Conservation (phyloP, 2,329 filamentous ascomycete genomes). For the Colletotrichum liaoningense region DNA sequence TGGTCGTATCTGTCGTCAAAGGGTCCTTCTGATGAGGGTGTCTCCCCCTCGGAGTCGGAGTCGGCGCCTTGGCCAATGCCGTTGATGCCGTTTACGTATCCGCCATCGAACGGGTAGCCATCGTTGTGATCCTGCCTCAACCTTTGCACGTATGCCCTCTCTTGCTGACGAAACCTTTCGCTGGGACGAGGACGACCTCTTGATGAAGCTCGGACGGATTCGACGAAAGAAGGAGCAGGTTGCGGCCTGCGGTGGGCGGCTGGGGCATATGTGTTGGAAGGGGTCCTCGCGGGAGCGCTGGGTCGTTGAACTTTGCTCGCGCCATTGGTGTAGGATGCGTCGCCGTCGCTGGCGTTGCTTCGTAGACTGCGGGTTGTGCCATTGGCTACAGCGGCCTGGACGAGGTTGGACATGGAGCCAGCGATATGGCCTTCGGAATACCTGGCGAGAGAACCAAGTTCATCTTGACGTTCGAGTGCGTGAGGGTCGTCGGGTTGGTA, state of each 20-base stretch:
- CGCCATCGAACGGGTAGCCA: slow-evolving; percentile 51
- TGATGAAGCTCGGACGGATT: slow-evolving; percentile 61
- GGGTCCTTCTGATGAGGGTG: slow-evolving; percentile 84
- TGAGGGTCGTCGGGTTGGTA: slow-evolving; percentile 56
- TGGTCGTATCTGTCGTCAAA: slow-evolving; percentile 91
- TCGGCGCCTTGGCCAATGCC: slow-evolving; percentile 63
- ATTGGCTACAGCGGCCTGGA: slow-evolving; percentile 28
- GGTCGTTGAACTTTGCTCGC: slow-evolving; percentile 70
- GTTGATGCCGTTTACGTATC: slow-evolving; percentile 71
- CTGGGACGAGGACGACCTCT: slow-evolving; percentile 61
- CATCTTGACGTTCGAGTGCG: slow-evolving; percentile 61
- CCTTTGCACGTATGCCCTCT: slow-evolving; percentile 94
- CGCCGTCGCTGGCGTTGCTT: slow-evolving; percentile 41
- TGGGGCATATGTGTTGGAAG: slow-evolving; percentile 83
- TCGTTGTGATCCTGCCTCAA: slow-evolving; percentile 79
- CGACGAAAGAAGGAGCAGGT: slow-evolving; percentile 55
- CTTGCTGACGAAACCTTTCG: slow-evolving; percentile 78
- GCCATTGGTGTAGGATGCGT: slow-evolving; percentile 41
- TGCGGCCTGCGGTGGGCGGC: slow-evolving; percentile 67
- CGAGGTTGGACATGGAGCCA: slow-evolving; percentile 55
- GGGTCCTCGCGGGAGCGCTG: slow-evolving; percentile 75
- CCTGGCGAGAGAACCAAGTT: slow-evolving; percentile 55
- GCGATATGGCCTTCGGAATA: slow-evolving; percentile 57
- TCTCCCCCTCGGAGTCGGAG: slow-evolving; percentile 91
- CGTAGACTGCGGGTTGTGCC: slow-evolving; percentile 33